A percentile compares a stretch with the other conserved stretches of the same genome.
Conservation (phyloP, 2,329 filamentous ascomycete genomes). For the Claviceps fusiformis region DNA sequence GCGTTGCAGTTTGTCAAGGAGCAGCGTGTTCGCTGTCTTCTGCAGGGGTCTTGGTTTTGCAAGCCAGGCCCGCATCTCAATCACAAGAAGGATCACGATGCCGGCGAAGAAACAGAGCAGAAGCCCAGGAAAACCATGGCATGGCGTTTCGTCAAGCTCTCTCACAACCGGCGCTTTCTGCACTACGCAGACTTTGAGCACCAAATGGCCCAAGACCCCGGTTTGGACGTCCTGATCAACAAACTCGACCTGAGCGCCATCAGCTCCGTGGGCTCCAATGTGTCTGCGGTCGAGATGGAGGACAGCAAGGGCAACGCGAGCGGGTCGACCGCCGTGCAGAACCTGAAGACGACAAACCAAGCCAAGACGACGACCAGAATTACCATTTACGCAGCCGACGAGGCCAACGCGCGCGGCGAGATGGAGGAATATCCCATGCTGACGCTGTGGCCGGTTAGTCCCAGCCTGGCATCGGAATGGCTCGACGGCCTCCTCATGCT, state of each 20-base stretch:
- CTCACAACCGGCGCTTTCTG: constrained; percentile 78
- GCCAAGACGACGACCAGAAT: constrained; percentile 62
- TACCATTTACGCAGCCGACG: constrained; percentile 55
- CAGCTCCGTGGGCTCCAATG: constrained; percentile 87
- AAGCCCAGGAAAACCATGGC: constrained; percentile 25
- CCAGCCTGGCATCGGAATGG: constrained; percentile 87
- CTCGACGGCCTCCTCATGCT: constrained; percentile 91
- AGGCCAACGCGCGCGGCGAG: constrained; percentile 20
- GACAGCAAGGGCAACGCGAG: constrained; percentile 32
- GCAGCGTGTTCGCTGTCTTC: constrained; percentile 78
- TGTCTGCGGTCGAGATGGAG: constrained; percentile 51
- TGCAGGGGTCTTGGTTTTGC: constrained; percentile 81
- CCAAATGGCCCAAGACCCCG: constrained; percentile 50
- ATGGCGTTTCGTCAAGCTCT: constrained; percentile 78
- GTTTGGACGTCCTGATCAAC: constrained; percentile 58
- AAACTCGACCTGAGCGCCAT: constrained; percentile 80
- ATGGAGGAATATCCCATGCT: constrained; percentile 60
- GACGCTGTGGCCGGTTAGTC: constrained; percentile 67
- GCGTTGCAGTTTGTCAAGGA: constrained; percentile 95
- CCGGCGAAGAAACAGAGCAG: constrained; percentile 21
- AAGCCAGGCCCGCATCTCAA: constrained; percentile 26
- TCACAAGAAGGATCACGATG: constrained; percentile 17
- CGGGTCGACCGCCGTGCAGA: constrained; percentile 28
- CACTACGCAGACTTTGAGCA: constrained; percentile 78
- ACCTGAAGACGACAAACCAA: constrained; percentile 16